A percentile compares a stretch with the other conserved stretches of the same genome.
These are phyloP conservation scores for Acaromyces ingoldii DNA, from an alignment of 1,284 basidiomycete genomes.

Conservation along the genomic window DNA sequence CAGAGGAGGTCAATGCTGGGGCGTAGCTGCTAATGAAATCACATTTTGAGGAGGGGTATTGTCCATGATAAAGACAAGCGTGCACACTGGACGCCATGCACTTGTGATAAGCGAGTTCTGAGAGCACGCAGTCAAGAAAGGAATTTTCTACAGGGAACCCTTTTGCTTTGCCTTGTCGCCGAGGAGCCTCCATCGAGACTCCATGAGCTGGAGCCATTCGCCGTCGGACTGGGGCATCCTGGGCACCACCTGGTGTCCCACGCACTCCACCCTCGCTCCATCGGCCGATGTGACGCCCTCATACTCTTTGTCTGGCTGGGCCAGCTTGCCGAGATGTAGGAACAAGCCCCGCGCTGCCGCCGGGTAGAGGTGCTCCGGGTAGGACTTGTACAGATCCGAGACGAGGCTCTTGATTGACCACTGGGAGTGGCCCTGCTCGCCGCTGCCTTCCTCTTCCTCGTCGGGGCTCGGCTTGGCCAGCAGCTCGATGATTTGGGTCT, in stretches of 20 bases:
- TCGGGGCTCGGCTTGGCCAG: conserved; percentile 54
- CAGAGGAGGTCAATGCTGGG: conserved; percentile 5
- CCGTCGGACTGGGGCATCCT: background rate
- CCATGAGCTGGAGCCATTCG: background rate
- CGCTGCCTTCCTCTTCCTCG: conserved; percentile 17
- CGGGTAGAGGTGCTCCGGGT: conserved; percentile 63
- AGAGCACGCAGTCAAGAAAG: too few species aligned
- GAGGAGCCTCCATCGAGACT: background rate
- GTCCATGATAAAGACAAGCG: too few species aligned
- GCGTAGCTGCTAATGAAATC: background rate
- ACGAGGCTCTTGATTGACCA: conserved; percentile 44
- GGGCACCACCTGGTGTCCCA: too few species aligned
- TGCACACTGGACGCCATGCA: too few species aligned
- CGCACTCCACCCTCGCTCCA: too few species aligned
- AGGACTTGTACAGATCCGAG: conserved; percentile 62
- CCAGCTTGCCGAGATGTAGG: conserved; percentile 69
- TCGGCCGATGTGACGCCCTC: too few species aligned
- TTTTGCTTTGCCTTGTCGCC: too few species aligned
- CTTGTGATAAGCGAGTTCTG: too few species aligned
- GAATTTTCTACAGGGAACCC: too few species aligned
- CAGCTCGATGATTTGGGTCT: conserved; percentile 68
- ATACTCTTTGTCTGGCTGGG: background rate
- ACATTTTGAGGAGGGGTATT: background rate
- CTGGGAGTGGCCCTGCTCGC: conserved; percentile 14
- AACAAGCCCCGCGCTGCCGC: conserved; percentile 67